phyloP scores from a whole-genome alignment of 169 alveolate genomes.

The Eimeria maxima region DNA sequence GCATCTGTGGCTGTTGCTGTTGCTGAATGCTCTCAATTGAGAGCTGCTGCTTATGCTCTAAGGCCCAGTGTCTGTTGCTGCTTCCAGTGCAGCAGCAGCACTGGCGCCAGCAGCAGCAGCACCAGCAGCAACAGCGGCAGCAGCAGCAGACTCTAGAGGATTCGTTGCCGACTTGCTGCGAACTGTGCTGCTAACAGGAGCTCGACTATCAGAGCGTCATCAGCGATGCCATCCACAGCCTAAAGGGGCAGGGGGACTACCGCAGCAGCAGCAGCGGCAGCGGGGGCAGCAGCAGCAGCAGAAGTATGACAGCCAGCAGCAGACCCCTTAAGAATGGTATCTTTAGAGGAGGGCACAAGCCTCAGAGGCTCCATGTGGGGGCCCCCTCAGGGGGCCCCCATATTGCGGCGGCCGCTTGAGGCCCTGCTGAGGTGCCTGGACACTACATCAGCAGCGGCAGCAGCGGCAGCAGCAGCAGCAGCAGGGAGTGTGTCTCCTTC shows the following conservation, averaged over 20 bases:
- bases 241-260: neutral
- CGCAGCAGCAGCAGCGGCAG: no score
- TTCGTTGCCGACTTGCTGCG: neutral
- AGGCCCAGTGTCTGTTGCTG: no score
- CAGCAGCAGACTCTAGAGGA: neutral
- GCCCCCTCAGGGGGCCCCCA: slow-evolving; percentile 1
- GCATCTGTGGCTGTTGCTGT: no score
- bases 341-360: neutral
- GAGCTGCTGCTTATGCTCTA: no score
- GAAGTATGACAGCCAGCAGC: neutral
- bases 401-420: neutral
- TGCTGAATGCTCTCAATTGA: no score
- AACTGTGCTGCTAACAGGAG: neutral
- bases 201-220: neutral
- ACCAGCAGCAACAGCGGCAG: neutral
- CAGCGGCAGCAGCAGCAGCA: slow-evolving; percentile 7
- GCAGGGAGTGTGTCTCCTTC: neutral
- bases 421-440: neutral
- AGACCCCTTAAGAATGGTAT: neutral
- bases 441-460: neutral
- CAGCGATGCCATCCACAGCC: neutral
- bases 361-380: neutral
- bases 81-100: neutral
- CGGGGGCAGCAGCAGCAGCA: no score
- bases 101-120: neutral